Percentiles rank a stretch among this genome's conserved stretches.
phyloP scores from a whole-genome alignment of 441 rosid genomes.

The Gossypium davidsonii region DNA sequence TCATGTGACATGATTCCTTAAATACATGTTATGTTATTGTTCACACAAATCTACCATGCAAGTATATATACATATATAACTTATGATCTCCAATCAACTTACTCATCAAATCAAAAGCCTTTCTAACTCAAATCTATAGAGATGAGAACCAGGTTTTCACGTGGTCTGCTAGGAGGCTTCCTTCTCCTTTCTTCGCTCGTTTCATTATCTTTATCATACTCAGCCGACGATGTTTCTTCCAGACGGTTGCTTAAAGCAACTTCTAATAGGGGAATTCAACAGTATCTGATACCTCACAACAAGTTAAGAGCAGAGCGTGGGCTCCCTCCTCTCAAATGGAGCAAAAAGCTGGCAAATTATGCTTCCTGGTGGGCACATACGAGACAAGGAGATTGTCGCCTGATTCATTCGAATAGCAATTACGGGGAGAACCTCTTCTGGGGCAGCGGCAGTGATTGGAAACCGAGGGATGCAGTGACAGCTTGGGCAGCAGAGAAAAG shows the following conservation, averaged over 20 bases:
- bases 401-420: conserved; percentile 40
- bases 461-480: conserved; percentile 30
- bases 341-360: conserved; percentile 36
- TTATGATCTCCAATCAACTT: not conserved
- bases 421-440: conserved; percentile 57
- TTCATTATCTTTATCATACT: conserved; percentile 3
- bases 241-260: conserved; percentile 8
- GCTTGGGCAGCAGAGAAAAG: conserved; percentile 45
- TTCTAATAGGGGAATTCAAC: conserved; percentile 8
- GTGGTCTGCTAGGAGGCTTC: conserved; percentile 14
- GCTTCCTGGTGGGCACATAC: conserved; percentile 38
- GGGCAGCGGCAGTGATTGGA: conserved; percentile 54
- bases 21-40: not conserved
- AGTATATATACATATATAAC: not conserved
- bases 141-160: conserved; percentile 17
- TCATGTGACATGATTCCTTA: conserved; percentile 30
- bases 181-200: conserved; percentile 20
- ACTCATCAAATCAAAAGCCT: not conserved
- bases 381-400: conserved; percentile 35
- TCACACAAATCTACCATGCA: not conserved
- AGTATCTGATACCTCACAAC: conserved; percentile 42
- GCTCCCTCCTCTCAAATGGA: conserved; percentile 51
- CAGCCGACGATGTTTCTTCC: not conserved
- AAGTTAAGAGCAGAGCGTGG: conserved; percentile 32
- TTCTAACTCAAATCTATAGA: conserved; percentile 9